Conservation (phyloP, 768 basidiomycete species). For the Mycena crocata region DNA sequence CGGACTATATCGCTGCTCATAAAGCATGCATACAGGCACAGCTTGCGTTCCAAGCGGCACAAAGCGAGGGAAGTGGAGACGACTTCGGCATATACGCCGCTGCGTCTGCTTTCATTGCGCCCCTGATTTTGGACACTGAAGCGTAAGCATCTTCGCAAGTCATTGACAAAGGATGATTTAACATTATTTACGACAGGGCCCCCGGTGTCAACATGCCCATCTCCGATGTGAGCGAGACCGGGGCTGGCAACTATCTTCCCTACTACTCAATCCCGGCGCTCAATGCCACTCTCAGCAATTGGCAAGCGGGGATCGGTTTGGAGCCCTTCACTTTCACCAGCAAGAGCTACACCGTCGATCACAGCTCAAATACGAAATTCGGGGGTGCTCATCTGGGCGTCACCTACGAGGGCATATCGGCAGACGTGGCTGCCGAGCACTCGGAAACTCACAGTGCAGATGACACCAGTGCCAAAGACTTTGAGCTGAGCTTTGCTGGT, state of each 20-base stretch:
- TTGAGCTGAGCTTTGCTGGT: not conserved
- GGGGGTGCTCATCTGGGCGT: not conserved
- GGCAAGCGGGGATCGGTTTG: not conserved
- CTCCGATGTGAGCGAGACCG: not conserved
- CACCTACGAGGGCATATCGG: not conserved
- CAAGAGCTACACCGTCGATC: not conserved
- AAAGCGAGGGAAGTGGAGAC: not conserved
- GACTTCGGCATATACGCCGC: not conserved
- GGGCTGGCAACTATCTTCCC: not conserved
- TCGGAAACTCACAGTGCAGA: not conserved
- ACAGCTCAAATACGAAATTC: not conserved
- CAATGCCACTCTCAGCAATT: not conserved
- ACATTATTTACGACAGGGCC: not conserved
- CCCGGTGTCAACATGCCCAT: not conserved
- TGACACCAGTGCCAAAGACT: not conserved
- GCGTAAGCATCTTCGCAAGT: not conserved
- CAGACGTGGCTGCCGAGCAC: not conserved
- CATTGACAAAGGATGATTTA: not conserved
- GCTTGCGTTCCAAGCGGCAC: not conserved
- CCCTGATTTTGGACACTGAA: not conserved
- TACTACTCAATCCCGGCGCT: not conserved
- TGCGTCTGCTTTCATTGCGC: not conserved
- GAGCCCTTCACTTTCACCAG: not conserved
- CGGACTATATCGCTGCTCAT: not conserved
- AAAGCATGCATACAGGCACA: not conserved